A percentile compares a stretch with the other conserved stretches of the same genome.
phyloP scores from a whole-genome alignment of 2,329 filamentous ascomycete species.

The Cytospora leucostoma region DNA sequence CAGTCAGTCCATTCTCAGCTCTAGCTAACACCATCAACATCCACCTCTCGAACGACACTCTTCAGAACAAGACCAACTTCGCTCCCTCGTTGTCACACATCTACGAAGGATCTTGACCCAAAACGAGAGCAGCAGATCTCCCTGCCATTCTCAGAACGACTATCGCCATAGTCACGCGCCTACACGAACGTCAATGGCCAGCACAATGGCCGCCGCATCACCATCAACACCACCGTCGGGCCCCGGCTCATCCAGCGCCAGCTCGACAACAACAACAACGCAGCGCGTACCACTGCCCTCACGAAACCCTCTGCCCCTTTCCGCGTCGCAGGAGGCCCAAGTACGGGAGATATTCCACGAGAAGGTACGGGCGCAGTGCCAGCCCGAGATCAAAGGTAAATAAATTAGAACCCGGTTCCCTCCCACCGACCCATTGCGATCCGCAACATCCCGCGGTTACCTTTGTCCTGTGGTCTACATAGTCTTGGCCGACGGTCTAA shows the following conservation, averaged over 20 bases:
- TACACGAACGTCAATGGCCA: conserved; percentile 36
- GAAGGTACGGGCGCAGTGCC: conserved; percentile 74
- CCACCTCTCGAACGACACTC: not conserved
- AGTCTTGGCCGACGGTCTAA: not conserved
- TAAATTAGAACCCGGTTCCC: conserved; percentile 3
- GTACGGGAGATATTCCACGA: conserved; percentile 80
- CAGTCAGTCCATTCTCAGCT: conserved; percentile 14
- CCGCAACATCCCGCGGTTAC: not conserved
- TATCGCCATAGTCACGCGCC: not conserved
- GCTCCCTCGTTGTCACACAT: not conserved
- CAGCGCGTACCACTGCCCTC: conserved; percentile 52
- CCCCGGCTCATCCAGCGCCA: conserved; percentile 30
- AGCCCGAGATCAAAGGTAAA: conserved; percentile 74
- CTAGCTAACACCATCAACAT: conserved; percentile 12
- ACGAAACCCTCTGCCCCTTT: conserved; percentile 80
- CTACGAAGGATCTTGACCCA: not conserved
- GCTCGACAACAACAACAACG: conserved; percentile 25
- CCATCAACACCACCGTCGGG: conserved; percentile 35
- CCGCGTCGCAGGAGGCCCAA: conserved; percentile 77
- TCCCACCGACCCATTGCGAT: not conserved
- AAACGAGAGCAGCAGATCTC: not conserved
- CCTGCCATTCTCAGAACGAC: not conserved
- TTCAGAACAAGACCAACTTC: not conserved
- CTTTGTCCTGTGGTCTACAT: not conserved
- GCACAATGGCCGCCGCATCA: conserved; percentile 42